Conservation (phyloP, 495 filamentous ascomycete genomes). For the Aspergillus sclerotioniger region DNA sequence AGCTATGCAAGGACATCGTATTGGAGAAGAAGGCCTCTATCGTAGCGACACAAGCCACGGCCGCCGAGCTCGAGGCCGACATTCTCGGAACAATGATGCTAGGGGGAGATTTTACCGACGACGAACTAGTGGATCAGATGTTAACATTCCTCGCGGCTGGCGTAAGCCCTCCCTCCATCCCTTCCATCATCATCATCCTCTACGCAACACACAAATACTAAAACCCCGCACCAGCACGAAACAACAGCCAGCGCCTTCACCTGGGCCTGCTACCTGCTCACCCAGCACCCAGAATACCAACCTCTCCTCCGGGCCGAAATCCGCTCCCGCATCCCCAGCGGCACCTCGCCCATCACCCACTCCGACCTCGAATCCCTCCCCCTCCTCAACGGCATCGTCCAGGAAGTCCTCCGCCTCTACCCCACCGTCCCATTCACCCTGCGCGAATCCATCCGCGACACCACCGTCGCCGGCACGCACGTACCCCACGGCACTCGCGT, state of each 20-base stretch:
- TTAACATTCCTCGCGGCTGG: constrained; percentile 55
- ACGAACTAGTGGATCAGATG: constrained; percentile 53
- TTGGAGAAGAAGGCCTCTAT: constrained; percentile 54
- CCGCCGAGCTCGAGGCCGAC: constrained; percentile 60
- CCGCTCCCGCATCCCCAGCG: constrained; percentile 37
- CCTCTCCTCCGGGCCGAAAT: constrained; percentile 47
- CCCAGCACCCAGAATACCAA: constrained; percentile 47
- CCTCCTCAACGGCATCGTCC: constrained; percentile 51
- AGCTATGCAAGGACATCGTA: constrained; percentile 64
- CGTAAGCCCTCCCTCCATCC: constrained; percentile 18
- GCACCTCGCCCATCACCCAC: constrained; percentile 26
- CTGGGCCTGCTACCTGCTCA: constrained; percentile 52
- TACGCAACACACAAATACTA: constrained; percentile 1
- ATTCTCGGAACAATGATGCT: constrained; percentile 59
- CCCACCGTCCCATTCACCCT: constrained; percentile 52
- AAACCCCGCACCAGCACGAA: constrained; percentile 44
- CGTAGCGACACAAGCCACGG: constrained; percentile 55
- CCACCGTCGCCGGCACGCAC: constrained; percentile 40
- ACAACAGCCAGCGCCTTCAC: constrained; percentile 54
- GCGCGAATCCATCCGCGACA: constrained; percentile 47
- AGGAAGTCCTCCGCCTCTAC: constrained; percentile 49
- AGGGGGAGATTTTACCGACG: constrained; percentile 55
- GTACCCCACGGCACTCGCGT: constrained; percentile 45
- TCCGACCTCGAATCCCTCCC: constrained; percentile 49
- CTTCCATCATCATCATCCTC: background rate